Base-by-base conservation (phyloP, 1,284 basidiomycete genomes). In the Rhodotorula sp. region DNA sequence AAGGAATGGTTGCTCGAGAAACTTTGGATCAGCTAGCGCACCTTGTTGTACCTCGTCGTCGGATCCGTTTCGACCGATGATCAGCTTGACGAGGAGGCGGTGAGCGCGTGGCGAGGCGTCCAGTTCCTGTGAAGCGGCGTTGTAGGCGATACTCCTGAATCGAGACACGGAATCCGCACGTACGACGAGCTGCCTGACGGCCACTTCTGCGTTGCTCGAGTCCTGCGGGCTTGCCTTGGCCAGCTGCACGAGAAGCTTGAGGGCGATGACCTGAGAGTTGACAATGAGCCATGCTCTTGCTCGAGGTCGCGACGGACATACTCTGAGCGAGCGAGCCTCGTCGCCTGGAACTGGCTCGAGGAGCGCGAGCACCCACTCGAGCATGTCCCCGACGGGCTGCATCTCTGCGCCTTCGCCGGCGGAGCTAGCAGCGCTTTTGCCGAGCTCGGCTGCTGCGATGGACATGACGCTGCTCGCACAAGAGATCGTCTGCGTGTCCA, bases 241-340 rank as follows among this genome's bases (percentile, higher is more conserved):
- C 19, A 44, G 63, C 27, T 61, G 58, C n/a, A 49, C 66, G 9
- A 71, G 59, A 7, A 46, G 44, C n/a, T 67, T 64, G 54, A 71
- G 70, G 3, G 60, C 45, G 9, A 49, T n/a, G 45, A 65, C 23
- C 70, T 71, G 61, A 34, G 34, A 34, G 34, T 34, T 5, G 34
- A 34, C 34, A 34, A 34, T 53, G 7, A 17, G 23, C 50, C 2
- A 4, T 9, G 14, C 13, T 17, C 27, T 14, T 9, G 10, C 21
- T 8, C 2, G 21, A 23, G 8, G 41, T 2, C 13, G n/a, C 2
- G 27, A 2, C 23, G 16, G 3, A 27, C 63, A 10, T 2, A 66
- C 70, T 60, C 68, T 59, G 14, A 68, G 52, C 3, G 44, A 7
- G 13, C 53, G 56, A 5, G 25, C 34, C 0, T 16, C 34, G 10